These are phyloP conservation scores for Erythrophleum fordii DNA, from an alignment of 306 rosid genomes.

Conservation along the genomic window DNA sequence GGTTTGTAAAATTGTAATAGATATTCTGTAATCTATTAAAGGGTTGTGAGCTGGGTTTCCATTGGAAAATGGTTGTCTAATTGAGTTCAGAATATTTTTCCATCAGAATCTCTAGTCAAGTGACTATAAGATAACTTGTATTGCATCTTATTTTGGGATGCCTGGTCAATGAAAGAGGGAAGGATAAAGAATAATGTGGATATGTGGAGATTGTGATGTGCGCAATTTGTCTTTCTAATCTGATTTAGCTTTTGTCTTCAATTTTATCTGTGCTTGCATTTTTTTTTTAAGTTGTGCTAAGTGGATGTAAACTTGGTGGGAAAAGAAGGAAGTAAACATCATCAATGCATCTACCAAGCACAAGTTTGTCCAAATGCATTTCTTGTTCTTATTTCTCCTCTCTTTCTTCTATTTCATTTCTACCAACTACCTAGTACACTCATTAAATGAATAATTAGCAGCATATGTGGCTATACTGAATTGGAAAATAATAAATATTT, in stretches of 20 bases:
- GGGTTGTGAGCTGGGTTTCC: background rate
- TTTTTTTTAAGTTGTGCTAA: background rate
- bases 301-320: constrained; percentile 1
- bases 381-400: constrained; percentile 16
- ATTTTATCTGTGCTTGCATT: background rate
- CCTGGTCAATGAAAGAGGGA: constrained; percentile 13
- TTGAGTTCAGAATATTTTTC: constrained; percentile 2
- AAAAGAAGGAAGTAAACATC: constrained; percentile 29
- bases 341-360: constrained; percentile 13
- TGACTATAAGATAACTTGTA: constrained; percentile 8
- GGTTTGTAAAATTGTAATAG: constrained; percentile 53
- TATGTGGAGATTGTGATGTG: background rate
- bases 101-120: constrained; percentile 1
- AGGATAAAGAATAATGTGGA: background rate
- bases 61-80: background rate
- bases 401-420: constrained; percentile 20
- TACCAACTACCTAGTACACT: background rate
- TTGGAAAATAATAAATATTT: background rate
- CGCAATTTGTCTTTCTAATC: background rate
- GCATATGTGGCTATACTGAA: constrained; percentile 12
- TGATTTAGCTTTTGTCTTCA: background rate
- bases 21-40: constrained; percentile 6
- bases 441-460: constrained; percentile 10
- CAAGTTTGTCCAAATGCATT: constrained; percentile 20
- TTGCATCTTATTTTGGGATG: constrained; percentile 23